phyloP scores from a whole-genome alignment of 2,329 filamentous ascomycete genomes.

The Capronia americana region DNA sequence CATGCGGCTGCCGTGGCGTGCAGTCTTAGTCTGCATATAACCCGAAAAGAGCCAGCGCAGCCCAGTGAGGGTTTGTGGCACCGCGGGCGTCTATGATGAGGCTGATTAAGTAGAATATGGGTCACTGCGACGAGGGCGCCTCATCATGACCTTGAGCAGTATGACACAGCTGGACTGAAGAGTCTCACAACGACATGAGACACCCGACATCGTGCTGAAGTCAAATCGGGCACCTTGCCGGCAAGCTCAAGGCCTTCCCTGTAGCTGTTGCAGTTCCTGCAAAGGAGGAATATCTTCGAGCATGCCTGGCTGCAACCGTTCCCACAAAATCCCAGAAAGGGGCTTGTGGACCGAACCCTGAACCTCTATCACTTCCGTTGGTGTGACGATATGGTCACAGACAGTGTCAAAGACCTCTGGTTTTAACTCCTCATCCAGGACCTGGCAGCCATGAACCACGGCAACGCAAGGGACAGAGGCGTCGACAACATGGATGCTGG shows the following conservation, averaged over 20 bases:
- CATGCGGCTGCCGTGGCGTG: neutral
- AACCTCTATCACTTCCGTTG: constrained; percentile 43
- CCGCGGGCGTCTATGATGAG: neutral
- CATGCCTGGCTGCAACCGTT: constrained; percentile 46
- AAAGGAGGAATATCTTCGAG: constrained; percentile 46
- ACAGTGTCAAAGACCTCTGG: constrained; percentile 50
- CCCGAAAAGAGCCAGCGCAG: neutral
- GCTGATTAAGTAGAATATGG: neutral
- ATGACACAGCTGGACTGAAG: neutral
- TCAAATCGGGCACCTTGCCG: neutral
- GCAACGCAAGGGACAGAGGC: constrained; percentile 43
- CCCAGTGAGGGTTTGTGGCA: neutral
- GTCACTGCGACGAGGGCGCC: neutral
- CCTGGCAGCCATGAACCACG: constrained; percentile 52
- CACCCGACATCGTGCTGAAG: neutral
- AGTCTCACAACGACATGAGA: neutral
- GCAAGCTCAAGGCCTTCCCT: neutral
- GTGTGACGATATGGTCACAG: constrained; percentile 51
- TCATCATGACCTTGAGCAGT: neutral
- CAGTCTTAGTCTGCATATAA: neutral
- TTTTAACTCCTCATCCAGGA: constrained; percentile 47
- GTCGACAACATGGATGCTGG: constrained; percentile 44
- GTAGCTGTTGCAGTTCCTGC: constrained; percentile 20
- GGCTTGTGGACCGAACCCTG: constrained; percentile 43
- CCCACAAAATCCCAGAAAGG: constrained; percentile 48